A percentile compares a stretch with the other conserved stretches of the same genome.
phyloP scores from a whole-genome alignment of 1,139 yeast species.

The Suhomyces taliae region DNA sequence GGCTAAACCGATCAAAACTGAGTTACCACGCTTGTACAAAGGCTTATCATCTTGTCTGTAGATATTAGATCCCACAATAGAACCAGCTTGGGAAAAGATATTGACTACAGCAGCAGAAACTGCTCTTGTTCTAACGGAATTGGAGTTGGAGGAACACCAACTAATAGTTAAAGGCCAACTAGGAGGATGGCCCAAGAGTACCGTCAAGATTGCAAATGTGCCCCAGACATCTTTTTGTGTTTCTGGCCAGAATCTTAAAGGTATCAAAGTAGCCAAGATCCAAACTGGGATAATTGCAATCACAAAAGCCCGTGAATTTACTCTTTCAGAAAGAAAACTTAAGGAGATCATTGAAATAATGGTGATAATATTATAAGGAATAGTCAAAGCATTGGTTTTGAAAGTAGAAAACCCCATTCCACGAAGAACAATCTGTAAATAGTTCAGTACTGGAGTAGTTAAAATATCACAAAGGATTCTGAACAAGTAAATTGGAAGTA shows the following conservation, averaged over 20 bases:
- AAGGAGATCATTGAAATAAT: constrained; percentile 38
- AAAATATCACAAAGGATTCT: constrained; percentile 51
- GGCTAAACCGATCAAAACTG: constrained; percentile 21
- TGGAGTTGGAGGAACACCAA: constrained; percentile 24
- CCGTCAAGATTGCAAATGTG: constrained; percentile 20
- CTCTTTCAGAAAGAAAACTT: constrained; percentile 42
- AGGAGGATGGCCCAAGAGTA: constrained; percentile 20
- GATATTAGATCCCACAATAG: constrained; percentile 22
- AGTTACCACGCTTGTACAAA: constrained; percentile 27
- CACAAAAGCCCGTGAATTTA: constrained; percentile 34
- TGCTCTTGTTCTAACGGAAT: constrained; percentile 22
- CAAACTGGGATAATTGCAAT: constrained; percentile 19
- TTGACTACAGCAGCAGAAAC: constrained; percentile 26
- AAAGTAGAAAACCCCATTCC: constrained; percentile 57
- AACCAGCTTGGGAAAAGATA: constrained; percentile 21
- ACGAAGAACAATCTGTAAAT: constrained; percentile 52
- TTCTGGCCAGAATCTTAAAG: constrained; percentile 20
- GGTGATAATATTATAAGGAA: constrained; percentile 46
- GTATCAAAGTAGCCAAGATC: constrained; percentile 18
- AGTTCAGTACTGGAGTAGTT: constrained; percentile 41
- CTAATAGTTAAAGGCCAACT: constrained; percentile 21
- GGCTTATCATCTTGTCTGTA: constrained; percentile 31
- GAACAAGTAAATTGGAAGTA: constrained; percentile 54
- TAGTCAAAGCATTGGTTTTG: constrained; percentile 53
- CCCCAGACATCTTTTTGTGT: constrained; percentile 24